Evolutionary conservation across 2,329 filamentous ascomycete genomes (phyloP), one percentile per base, ranked within the genome.

Genomic region (Cadophora gregata): DNA sequence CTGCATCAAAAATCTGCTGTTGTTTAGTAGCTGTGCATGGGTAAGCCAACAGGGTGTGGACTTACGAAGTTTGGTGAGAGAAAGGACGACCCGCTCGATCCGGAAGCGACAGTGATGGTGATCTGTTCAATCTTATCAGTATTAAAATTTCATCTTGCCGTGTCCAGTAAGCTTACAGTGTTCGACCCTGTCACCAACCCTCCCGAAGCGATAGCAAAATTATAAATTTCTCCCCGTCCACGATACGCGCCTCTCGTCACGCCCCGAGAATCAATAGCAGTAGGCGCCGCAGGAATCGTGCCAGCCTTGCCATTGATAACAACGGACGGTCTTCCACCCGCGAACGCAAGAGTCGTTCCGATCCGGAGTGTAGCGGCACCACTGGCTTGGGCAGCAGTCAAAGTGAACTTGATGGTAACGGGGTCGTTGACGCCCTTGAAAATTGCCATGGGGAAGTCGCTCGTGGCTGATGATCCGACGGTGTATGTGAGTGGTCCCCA

Each of bases 221-320:
- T 83, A 72, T 91, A 91, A 6, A 90, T 82, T 71, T 91, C 88
- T 4, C 88, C 88, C 62, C 81, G 79, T 0, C 88, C 88, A 8
- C 87, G 80, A 73, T 90, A 91, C 0, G 87, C 87, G 12, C 88
- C 89, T 14, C 89, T 81, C 0, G 88, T 91, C 1, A 91, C 82
- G 14, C 88, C 88, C 19, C 88, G 82, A 4, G 85, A 88, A 74
- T 90, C 83, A 59, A 91, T 86, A 77, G 89, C 88, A 10, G 80
- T 82, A 0, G 88, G 88, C 0, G 86, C 85, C 2, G 80, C 75
- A 0, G 86, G 86, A 0, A 80, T 79, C 0, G 80, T 67, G 1
- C 81, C 82, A 10, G 75, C 80, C 76, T 82, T 89, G 45, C 78
- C 79, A 72, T 90, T 90, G 59, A 90, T 80, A n/a, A 77, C 81